Base-by-base conservation (phyloP, 179 eudicot genomes). In the Silene coronaria region DNA sequence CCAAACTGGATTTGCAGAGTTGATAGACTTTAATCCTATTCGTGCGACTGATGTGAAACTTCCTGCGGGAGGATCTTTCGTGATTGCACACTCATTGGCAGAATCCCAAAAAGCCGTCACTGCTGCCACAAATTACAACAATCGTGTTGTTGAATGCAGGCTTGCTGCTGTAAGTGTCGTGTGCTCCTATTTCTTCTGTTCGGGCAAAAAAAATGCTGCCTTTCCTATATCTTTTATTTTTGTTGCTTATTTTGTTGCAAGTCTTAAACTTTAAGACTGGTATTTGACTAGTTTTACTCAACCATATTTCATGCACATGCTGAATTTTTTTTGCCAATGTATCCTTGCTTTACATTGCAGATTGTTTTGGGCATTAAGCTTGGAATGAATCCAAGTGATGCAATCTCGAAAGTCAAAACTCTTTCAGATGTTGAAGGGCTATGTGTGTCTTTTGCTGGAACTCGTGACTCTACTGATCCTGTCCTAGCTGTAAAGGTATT, bases 41-140 rank as follows among this genome's bases (percentile, higher is more conserved):
- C 90, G 92, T 80, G 97, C 97, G 79, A 93, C 97, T 79, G 99
- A 96, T 75, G 99, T 96, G 64, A 88, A 89, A 83, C 99, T 96
- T 76, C 98, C 99, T 8, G 83, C 82, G 73, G 93, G 99, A 19
- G 96, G 99, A 17, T 87, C 97, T 61, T 96, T 96, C 80, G 90
- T 93, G 0, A 96, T 96, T 76, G 99, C 97, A 6, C 98, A 96
- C 82, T 96, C 99, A 30, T 78, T 96, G 79, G 99, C 99, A 26
- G 93, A 93, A 83, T 96, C 99, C 13, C 90, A 91, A 79, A 96
- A 95, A 80, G 98, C 98, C 26, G 97, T 96, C 68, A 93, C 97
- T 74, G 99, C 97, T 78, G 99, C 99, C 72, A 91, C 91, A 74
- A 96, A 93, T 82, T 95, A 95, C 86, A 96, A 96, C 79, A 96